Conservation (phyloP, 768 basidiomycete species). For the Aureoboletus auriporus region DNA sequence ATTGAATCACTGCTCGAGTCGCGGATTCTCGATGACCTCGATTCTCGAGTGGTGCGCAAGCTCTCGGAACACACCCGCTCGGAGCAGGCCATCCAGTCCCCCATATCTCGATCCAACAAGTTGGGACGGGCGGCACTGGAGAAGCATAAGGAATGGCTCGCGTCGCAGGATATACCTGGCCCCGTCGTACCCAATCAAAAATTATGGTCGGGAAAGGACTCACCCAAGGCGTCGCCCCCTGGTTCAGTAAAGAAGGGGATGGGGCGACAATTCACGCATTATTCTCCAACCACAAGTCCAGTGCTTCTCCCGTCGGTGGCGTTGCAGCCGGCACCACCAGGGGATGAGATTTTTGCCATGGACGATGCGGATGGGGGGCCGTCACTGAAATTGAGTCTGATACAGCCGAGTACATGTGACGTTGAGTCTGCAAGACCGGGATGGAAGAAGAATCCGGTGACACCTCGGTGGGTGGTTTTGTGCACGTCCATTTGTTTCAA, state of each 20-base stretch:
- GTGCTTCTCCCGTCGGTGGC: conserved; percentile 13
- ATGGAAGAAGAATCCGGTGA: conserved; percentile 45
- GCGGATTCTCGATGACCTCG: conserved; percentile 74
- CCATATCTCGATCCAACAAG: conserved; percentile 54
- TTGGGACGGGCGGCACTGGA: conserved; percentile 54
- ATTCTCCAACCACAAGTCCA: conserved; percentile 21
- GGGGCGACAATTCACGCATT: background rate
- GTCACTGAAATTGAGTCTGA: too few species aligned
- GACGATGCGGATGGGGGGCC: conserved; percentile 56
- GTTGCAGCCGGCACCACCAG: conserved; percentile 9
- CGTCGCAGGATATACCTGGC: conserved; percentile 60
- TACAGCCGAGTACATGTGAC: too few species aligned
- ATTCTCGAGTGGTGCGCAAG: conserved; percentile 58
- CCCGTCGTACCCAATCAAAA: conserved; percentile 40
- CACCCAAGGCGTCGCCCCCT: conserved; percentile 31
- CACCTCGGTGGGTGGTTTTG: conserved; percentile 44
- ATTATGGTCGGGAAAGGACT: conserved; percentile 20
- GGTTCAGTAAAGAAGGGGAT: conserved; percentile 12
- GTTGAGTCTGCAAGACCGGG: conserved; percentile 23
- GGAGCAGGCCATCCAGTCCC: conserved; percentile 63
- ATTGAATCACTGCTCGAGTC: conserved; percentile 85
- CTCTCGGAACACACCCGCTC: conserved; percentile 54
- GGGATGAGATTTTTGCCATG: conserved; percentile 81
- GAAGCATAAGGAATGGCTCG: conserved; percentile 69
- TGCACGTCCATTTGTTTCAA: conserved; percentile 7